Conservation (phyloP, 257 asterid genomes). For the Avicennia marina region DNA sequence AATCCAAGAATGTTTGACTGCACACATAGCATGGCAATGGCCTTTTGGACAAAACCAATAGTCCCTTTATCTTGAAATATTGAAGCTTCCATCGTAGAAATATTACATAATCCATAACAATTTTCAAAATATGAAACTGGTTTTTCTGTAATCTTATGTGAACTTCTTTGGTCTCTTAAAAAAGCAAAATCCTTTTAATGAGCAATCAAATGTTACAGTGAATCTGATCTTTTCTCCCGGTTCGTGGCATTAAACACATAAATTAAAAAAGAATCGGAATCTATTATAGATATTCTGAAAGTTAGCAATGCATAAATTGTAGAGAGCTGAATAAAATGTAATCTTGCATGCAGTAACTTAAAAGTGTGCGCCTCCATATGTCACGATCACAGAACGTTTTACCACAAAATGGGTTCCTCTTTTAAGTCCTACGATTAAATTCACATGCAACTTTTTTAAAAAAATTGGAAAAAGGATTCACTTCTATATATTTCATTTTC, state of each 20-base stretch:
- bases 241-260: too few species aligned
- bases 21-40: not conserved
- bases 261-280: too few species aligned
- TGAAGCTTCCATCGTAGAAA: not conserved
- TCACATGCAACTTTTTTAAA: constrained; percentile 25
- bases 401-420: not conserved
- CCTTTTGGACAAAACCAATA: not conserved
- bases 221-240: too few species aligned
- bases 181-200: too few species aligned
- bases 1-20: constrained; percentile 8
- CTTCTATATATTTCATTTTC: constrained; percentile 30
- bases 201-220: too few species aligned
- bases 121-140: too few species aligned
- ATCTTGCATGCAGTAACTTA: not conserved
- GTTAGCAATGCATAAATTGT: not conserved
- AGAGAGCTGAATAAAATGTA: not conserved
- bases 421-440: constrained; percentile 14
- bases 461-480: not conserved
- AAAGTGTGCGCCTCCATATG: not conserved
- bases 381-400: constrained; percentile 9
- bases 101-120: too few species aligned
- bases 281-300: too few species aligned
- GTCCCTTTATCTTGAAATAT: not conserved
- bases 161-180: too few species aligned
- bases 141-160: too few species aligned